Evolutionary conservation across 2,329 filamentous ascomycete species (phyloP), one percentile per base, ranked within the genome.

Genomic region (Clonostachys byssicola): DNA sequence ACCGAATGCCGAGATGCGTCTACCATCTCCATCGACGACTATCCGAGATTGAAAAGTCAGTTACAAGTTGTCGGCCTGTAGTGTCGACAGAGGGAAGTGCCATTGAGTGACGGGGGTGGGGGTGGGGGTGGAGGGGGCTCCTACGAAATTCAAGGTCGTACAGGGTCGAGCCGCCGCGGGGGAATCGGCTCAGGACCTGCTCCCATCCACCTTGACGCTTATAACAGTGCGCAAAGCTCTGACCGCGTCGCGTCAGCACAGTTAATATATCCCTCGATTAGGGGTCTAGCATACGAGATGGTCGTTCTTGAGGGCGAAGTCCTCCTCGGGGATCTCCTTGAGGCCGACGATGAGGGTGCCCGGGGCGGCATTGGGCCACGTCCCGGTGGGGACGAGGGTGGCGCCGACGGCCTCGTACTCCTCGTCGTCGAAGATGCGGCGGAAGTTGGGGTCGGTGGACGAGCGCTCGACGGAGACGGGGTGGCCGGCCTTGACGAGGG

Each of bases 141-240:
- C 16, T 18, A 46, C 33, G 12, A 33, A 96, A 96, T 64, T 96
- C 92, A 36, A 96, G 78, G 60, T 96, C 92, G 49, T 91, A 81
- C 13, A 96, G 80, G 1, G 81, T 85, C 55, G 89, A 89, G 47
- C 83, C 82, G 41, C 38, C 53, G 33, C 46, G 44, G 45, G 47
- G 23, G 46, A 50, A 54, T 5, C 46, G 40, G 16, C 39, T 20
- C 12, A 47, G 45, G 41, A 43, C 40, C n/a, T 18, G 16, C 49
- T 89, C 81, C 89, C 89, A 96, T 30, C 86, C 86, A 30, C 71
- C 81, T 69, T 94, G 89, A 55, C 80, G 70, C 77, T 91, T 90
- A 72, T 85, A 89, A 68, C 83, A 86, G 63, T 90, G 85, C 36
- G 80, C 80, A 60, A 91, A 90, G 57, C 85, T 80, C 54, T 88